Conservation (phyloP, 768 basidiomycete species). For the Hypsizygus marmoreus region DNA sequence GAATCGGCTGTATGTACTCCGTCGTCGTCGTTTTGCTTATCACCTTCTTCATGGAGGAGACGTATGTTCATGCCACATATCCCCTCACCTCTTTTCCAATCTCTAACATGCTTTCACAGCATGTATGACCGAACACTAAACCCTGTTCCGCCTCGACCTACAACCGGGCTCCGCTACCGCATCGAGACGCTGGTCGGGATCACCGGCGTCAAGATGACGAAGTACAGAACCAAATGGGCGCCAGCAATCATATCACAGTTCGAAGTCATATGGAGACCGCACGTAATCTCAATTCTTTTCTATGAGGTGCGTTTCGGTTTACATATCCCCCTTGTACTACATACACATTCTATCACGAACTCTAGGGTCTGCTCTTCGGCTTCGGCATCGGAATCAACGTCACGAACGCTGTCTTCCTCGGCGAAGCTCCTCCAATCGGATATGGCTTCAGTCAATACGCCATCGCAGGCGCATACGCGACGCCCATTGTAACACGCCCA, state of each 20-base stretch:
- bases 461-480: conserved; percentile 55
- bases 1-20: conserved; percentile 62
- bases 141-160: conserved; percentile 46
- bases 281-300: conserved; percentile 49
- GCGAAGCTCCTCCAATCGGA: conserved; percentile 53
- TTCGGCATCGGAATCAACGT: conserved; percentile 68
- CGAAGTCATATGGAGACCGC: conserved; percentile 64
- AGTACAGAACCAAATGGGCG: conserved; percentile 54
- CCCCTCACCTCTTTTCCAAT: neutral
- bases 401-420: conserved; percentile 68
- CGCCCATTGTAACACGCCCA: conserved; percentile 47
- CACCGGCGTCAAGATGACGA: conserved; percentile 59
- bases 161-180: conserved; percentile 48
- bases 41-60: conserved; percentile 64
- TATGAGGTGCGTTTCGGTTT: conserved; percentile 47
- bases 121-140: conserved; percentile 62
- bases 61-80: conserved; percentile 48
- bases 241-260: conserved; percentile 47
- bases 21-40: conserved; percentile 57
- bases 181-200: conserved; percentile 65
- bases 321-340: neutral
- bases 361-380: conserved; percentile 57
- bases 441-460: conserved; percentile 52
- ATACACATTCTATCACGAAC: neutral
- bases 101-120: conserved; percentile 29